These are phyloP conservation scores for Vitis rotundifolia DNA, from an alignment of 164 flowering plant species.

Conservation along the genomic window DNA sequence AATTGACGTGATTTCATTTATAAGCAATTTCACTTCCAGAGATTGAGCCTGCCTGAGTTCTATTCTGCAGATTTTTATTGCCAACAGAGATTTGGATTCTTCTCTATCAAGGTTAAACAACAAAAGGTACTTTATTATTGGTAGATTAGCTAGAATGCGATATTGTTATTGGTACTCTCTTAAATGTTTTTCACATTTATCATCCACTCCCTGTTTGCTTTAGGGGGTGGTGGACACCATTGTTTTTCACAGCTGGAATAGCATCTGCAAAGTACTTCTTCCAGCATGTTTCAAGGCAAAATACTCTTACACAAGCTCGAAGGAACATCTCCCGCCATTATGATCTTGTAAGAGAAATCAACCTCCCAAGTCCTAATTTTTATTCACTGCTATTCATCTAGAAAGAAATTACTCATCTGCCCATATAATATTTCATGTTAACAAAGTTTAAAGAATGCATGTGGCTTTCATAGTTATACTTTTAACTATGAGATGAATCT, in stretches of 20 bases:
- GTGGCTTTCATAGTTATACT: too few species aligned
- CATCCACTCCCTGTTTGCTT: slow-evolving; percentile 4
- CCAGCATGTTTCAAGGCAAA: slow-evolving; percentile 71
- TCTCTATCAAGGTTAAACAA: slow-evolving; percentile 32
- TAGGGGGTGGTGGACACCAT: slow-evolving; percentile 99
- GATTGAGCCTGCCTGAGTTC: slow-evolving; percentile 11
- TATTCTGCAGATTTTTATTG: slow-evolving; percentile 68
- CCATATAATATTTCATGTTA: too few species aligned
- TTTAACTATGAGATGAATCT: too few species aligned
- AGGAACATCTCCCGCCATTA: slow-evolving; percentile 92
- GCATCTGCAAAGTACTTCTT: slow-evolving; percentile 82
- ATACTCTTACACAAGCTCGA: slow-evolving; percentile 87
- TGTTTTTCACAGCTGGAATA: slow-evolving; percentile 69
- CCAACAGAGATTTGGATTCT: slow-evolving; percentile 65
- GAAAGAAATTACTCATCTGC: background rate
- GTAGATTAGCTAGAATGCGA: too few species aligned
- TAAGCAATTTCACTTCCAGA: background rate
- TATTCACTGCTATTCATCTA: too few species aligned
- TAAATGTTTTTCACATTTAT: background rate
- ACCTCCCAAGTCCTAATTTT: too few species aligned
- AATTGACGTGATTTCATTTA: background rate
- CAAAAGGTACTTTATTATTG: slow-evolving; percentile 46
- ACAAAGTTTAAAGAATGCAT: too few species aligned
- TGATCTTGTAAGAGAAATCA: slow-evolving; percentile 61
- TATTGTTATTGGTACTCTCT: background rate